Evolutionary conservation across 2,329 filamentous ascomycete genomes (phyloP), one percentile per base, ranked within the genome.

Genomic region (Fusarium verrucosum): DNA sequence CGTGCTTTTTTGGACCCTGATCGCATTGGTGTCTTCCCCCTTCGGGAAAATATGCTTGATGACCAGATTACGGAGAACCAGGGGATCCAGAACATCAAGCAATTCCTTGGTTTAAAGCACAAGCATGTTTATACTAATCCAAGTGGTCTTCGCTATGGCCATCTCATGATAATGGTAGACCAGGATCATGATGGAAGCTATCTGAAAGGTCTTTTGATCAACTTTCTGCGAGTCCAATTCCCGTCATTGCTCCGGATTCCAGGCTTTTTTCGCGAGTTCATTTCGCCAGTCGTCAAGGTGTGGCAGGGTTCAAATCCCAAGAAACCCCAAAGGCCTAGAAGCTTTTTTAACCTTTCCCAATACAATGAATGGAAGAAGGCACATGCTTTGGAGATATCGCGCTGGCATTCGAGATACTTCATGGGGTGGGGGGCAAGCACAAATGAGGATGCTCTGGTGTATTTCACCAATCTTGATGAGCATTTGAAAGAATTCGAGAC

Each of bases 91-190:
- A 98, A 97, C 76, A 99, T 99, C 84, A 99, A 99, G 79, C 96
- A 97, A 73, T 98, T 99, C 79, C 84, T 99, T 52, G 95, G 95
- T 49, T 82, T 99, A 49, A 96, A 99, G 79, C 95, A 99, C 81
- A 99, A 99, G 80, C 91, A 93, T 71, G 84, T 89, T n/a, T 99
- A 99, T 76, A 94, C 89, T 2, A 92, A 97, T 70, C 94, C 92
- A 49, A 93, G 91, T 73, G 86, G 89, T 53, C 87, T 99, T 58
- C 92, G 95, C 23, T 99, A 99, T 76, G 95, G 95, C 10, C 95
- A 98, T 78, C 81, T 99, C 65, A 99, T 99, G 95, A 98, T 99
- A 83, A 99, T 99, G 95, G 96, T 96, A 28, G 95, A 99, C 95
- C 95, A 99, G 78, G 95, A 99, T 92, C 93, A 99, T 76, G 95